A percentile compares a stretch with the other conserved stretches of the same genome.
phyloP scores from a whole-genome alignment of 2,329 filamentous ascomycete genomes.

The Epichloe amarillans region DNA sequence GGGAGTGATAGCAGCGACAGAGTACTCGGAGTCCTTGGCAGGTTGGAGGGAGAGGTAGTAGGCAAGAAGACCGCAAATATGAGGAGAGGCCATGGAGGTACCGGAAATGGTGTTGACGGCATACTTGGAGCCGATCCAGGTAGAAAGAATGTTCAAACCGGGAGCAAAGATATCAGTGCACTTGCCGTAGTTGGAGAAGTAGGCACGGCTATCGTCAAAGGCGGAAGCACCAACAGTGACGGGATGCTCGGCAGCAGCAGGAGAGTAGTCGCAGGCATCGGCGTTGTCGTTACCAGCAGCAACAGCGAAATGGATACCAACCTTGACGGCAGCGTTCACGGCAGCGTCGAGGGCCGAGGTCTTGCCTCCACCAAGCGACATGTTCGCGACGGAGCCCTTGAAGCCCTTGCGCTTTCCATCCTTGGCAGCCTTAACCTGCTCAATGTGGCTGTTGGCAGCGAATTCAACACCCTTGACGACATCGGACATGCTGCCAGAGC shows the following conservation, averaged over 20 bases:
- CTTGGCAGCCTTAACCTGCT: slow-evolving; percentile 68
- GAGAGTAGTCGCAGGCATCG: slow-evolving; percentile 98
- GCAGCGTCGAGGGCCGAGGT: slow-evolving; percentile 80
- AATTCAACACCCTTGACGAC: slow-evolving; percentile 97
- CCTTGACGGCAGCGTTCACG: slow-evolving; percentile 84
- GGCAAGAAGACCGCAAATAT: slow-evolving; percentile 89
- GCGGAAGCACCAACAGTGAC: slow-evolving; percentile 94
- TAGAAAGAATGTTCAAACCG: slow-evolving; percentile 91
- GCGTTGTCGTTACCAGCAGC: slow-evolving; percentile 98
- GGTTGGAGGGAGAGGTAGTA: slow-evolving; percentile 98
- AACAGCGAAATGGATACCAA: slow-evolving; percentile 93
- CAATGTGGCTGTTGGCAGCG: slow-evolving; percentile 67
- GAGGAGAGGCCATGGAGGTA: slow-evolving; percentile 97
- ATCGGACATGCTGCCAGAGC: slow-evolving; percentile 96
- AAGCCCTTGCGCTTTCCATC: slow-evolving; percentile 85
- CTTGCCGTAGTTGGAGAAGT: slow-evolving; percentile 99
- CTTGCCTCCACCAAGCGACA: slow-evolving; percentile 97
- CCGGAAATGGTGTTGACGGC: slow-evolving; percentile 98
- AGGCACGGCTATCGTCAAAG: slow-evolving; percentile 87
- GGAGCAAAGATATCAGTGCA: slow-evolving; percentile 99
- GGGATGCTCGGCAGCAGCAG: slow-evolving; percentile 79
- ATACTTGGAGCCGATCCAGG: slow-evolving; percentile 94
- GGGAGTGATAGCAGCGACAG: slow-evolving; percentile 78
- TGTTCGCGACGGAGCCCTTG: slow-evolving; percentile 98
- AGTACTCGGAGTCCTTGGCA: slow-evolving; percentile 75